Conservation (phyloP, 108 stramenopile species). For the Skeletonema potamos region DNA sequence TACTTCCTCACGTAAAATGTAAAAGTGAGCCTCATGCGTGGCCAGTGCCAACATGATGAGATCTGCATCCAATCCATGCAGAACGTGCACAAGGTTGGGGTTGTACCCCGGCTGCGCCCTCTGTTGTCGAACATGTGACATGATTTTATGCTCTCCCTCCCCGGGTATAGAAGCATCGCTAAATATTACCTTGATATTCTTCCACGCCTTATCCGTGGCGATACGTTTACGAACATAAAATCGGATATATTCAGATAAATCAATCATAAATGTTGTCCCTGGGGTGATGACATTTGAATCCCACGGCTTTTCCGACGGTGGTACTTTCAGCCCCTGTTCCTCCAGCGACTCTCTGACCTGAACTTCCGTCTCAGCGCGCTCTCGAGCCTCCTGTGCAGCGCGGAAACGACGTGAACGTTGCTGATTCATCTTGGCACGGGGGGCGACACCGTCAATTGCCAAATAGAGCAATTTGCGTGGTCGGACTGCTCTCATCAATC, state of each 20-base stretch:
- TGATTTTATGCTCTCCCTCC: conserved; percentile 99
- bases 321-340: conserved; percentile 63
- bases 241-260: conserved; percentile 82
- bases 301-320: conserved; percentile 81
- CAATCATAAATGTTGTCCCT: conserved; percentile 97
- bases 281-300: conserved; percentile 99
- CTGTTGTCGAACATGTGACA: conserved; percentile 91
- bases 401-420: conserved; percentile 94
- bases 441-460: conserved; percentile 97
- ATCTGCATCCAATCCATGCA: conserved; percentile 99
- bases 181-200: conserved; percentile 87
- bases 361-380: conserved; percentile 83
- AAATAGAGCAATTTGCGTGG: conserved; percentile 90
- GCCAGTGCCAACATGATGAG: conserved; percentile 99
- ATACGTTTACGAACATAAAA: conserved; percentile 92
- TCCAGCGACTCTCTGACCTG: conserved; percentile 77
- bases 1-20: conserved; percentile 95
- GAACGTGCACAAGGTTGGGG: conserved; percentile 93
- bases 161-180: conserved; percentile 96
- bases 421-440: conserved; percentile 99
- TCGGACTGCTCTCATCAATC: conserved; percentile 77
- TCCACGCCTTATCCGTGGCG: conserved; percentile 91
- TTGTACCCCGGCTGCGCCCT: conserved; percentile 93
- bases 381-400: conserved; percentile 94
- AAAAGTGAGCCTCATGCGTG: conserved; percentile 98